phyloP scores from a whole-genome alignment of 306 rosid species.

The Sechiopsis laciniata region DNA sequence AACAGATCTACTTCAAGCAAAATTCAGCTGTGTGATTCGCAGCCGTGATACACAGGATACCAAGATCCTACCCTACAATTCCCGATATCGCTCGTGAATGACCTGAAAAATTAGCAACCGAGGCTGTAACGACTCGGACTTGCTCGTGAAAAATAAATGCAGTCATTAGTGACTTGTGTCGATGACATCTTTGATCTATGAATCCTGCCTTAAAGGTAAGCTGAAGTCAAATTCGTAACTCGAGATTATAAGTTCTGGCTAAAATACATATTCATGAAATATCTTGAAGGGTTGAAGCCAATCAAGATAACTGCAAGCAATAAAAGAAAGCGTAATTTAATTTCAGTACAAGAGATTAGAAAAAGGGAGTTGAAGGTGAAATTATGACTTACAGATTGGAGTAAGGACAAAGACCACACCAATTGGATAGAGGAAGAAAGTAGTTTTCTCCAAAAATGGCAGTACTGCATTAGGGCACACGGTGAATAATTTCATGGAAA shows the following conservation, averaged over 20 bases:
- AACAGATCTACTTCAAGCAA: conserved; percentile 36
- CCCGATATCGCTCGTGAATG: conserved; percentile 38
- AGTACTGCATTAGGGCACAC: conserved; percentile 56
- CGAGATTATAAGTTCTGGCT: conserved; percentile 52
- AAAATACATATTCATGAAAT: conserved; percentile 82
- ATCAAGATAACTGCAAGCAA: conserved; percentile 74
- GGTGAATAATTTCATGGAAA: conserved; percentile 21
- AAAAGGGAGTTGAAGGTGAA: conserved; percentile 22
- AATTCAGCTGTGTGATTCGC: conserved; percentile 5
- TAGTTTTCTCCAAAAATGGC: conserved; percentile 93
- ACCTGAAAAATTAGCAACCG: conserved; percentile 29
- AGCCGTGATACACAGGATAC: conserved; percentile 25
- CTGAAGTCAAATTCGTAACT: conserved; percentile 23
- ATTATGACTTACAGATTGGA: conserved; percentile 80
- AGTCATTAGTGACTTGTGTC: conserved; percentile 26
- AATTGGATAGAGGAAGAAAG: conserved; percentile 89
- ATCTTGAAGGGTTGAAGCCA: conserved; percentile 99
- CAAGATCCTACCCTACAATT: conserved; percentile 45
- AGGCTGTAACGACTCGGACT: not conserved
- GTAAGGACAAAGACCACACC: conserved; percentile 82
- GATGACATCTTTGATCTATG: conserved; percentile 34
- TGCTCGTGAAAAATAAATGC: conserved; percentile 23
- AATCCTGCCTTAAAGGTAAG: conserved; percentile 38
- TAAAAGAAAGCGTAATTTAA: conserved; percentile 13
- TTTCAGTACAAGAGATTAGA: conserved; percentile 28